Percentiles rank a stretch among this genome's conserved stretches.
Conservation (phyloP, 179 eudicot species). For the Amaranthus tricolor region DNA sequence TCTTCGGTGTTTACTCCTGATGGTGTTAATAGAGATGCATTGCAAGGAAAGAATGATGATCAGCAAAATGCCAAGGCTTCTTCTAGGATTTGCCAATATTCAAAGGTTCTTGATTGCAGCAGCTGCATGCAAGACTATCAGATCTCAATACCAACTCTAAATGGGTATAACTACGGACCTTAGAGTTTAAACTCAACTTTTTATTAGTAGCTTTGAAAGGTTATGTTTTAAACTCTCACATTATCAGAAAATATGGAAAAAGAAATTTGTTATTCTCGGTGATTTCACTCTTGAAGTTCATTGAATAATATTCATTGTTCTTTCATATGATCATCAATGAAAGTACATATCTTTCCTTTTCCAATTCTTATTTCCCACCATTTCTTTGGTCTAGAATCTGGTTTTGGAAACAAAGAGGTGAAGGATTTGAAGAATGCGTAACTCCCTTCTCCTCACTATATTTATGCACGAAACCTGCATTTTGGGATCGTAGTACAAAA, state of each 20-base stretch:
- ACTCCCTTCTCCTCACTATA: background rate
- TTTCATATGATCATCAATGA: background rate
- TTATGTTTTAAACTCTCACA: constrained; percentile 2
- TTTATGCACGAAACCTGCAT: background rate
- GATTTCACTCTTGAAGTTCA: background rate
- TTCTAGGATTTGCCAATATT: constrained; percentile 27
- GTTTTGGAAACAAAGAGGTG: background rate
- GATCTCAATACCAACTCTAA: constrained; percentile 83
- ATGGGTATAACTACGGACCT: constrained; percentile 56
- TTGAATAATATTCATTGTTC: background rate
- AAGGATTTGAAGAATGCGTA: background rate
- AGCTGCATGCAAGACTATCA: constrained; percentile 57
- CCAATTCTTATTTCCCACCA: background rate
- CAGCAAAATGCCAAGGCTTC: constrained; percentile 29
- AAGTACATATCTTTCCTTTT: background rate
- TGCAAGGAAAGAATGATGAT: constrained; percentile 32
- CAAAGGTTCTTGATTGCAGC: constrained; percentile 65
- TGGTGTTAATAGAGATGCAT: constrained; percentile 33
- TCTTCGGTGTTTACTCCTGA: constrained; percentile 52
- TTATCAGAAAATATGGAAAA: background rate
- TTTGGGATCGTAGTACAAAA: background rate
- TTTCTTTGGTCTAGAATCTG: background rate
- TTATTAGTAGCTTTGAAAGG: background rate
- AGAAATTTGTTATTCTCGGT: background rate
- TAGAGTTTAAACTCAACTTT: background rate